These are phyloP conservation scores for Rosa persica DNA, from an alignment of 306 rosid species.

Conservation along the genomic window DNA sequence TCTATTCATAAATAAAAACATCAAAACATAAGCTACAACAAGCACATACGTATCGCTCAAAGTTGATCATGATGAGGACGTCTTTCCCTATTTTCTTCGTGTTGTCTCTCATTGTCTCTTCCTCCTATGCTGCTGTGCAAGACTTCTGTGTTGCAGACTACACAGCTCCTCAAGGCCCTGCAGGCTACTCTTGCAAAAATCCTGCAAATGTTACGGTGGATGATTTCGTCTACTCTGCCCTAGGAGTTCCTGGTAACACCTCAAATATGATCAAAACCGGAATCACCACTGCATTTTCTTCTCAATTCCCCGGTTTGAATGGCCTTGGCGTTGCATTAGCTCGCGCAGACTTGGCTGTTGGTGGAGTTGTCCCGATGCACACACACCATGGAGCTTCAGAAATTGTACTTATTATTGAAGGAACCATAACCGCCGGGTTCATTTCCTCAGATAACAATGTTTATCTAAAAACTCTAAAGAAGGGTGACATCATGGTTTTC, in stretches of 20 bases:
- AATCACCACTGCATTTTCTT: constrained; percentile 48
- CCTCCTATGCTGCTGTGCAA: constrained; percentile 52
- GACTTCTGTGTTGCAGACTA: constrained; percentile 74
- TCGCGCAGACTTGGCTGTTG: constrained; percentile 49
- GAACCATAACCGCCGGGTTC: constrained; percentile 51
- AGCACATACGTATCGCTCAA: constrained; percentile 4
- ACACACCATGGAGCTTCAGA: constrained; percentile 69
- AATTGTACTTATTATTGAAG: constrained; percentile 36
- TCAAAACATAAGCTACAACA: background rate
- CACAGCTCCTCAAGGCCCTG: constrained; percentile 43
- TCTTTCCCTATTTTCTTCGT: constrained; percentile 30
- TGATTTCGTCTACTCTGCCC: constrained; percentile 58
- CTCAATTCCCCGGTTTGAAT: constrained; percentile 60
- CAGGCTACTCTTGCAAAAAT: constrained; percentile 66
- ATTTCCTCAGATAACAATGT: constrained; percentile 48
- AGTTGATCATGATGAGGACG: constrained; percentile 31
- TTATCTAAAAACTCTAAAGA: constrained; percentile 44
- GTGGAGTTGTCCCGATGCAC: constrained; percentile 68
- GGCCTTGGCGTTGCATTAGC: constrained; percentile 64
- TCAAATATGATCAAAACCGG: constrained; percentile 58
- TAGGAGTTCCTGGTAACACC: constrained; percentile 56
- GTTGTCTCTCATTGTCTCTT: constrained; percentile 31
- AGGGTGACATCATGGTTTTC: constrained; percentile 65
- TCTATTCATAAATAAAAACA: background rate
- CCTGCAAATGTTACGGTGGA: constrained; percentile 39